These are phyloP conservation scores for Borovskyia barvae DNA, from an alignment of 208 protist species.

Conservation along the genomic window DNA sequence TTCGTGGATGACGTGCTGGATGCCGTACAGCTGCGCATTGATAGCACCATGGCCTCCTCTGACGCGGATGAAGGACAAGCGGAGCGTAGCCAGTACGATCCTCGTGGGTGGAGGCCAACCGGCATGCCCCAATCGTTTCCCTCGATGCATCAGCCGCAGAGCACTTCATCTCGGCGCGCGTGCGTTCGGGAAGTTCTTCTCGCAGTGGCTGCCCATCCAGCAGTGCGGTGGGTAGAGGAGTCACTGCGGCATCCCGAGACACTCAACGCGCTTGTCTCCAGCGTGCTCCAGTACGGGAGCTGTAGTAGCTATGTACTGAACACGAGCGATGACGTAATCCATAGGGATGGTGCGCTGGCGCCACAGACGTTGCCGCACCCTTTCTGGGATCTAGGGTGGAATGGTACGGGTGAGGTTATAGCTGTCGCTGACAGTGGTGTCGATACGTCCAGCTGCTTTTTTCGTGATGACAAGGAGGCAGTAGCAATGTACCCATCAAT, in stretches of 20 bases:
- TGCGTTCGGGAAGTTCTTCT: conserved; percentile 15
- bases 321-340: neutral
- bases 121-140: no score
- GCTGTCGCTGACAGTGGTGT: conserved; percentile 86
- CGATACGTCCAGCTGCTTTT: conserved; percentile 86
- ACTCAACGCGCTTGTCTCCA: conserved; percentile 38
- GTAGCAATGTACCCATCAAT: conserved; percentile 70
- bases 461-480: conserved; percentile 46
- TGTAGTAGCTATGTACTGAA: conserved; percentile 12
- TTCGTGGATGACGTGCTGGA: neutral
- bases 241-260: conserved; percentile 18
- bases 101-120: no score
- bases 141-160: neutral
- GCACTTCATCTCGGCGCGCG: no score
- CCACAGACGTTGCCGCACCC: conserved; percentile 21
- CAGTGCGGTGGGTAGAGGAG: conserved; percentile 75
- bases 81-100: no score
- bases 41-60: neutral
- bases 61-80: no score
- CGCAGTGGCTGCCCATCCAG: conserved; percentile 38
- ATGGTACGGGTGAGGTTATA: conserved; percentile 81
- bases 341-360: neutral
- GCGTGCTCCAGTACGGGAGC: conserved; percentile 36
- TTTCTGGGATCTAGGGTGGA: conserved; percentile 62
- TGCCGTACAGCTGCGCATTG: conserved; percentile 6